Evolutionary conservation across 257 asterid genomes (phyloP).

Genomic region (Anisodus tanguticus): DNA sequence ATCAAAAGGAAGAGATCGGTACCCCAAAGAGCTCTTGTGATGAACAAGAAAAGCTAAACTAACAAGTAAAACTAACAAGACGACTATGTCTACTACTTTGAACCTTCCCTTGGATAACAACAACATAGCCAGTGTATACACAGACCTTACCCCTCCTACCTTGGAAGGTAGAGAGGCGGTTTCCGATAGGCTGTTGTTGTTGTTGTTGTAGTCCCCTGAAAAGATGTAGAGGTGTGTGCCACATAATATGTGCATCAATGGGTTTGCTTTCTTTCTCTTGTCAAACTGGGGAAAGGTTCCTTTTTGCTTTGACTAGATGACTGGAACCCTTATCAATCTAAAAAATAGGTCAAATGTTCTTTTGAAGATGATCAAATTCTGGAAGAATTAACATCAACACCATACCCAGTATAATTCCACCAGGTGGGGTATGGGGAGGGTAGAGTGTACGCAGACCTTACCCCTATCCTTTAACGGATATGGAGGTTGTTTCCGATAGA

Average conservation of each 20-base stretch:
- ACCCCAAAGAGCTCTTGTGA: not conserved
- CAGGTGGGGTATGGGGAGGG: too few species aligned
- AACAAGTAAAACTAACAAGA: slow-evolving; percentile 12
- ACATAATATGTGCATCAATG: not conserved
- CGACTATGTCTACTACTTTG: not conserved
- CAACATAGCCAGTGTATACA: too few species aligned
- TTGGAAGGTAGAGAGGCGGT: too few species aligned
- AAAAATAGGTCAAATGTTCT: not conserved
- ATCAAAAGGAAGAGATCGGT: not conserved
- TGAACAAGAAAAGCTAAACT: slow-evolving; percentile 17
- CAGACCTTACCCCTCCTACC: too few species aligned
- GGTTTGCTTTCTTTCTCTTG: not conserved
- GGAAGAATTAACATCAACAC: not conserved
- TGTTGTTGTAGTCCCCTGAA: not conserved
- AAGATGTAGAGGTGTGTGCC: not conserved
- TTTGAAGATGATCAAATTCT: not conserved
- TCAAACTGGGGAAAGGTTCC: not conserved
- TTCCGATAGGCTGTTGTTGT: not conserved
- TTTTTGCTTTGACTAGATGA: slow-evolving; percentile 17
- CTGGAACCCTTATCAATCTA: not conserved
- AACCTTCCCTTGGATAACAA: not conserved
- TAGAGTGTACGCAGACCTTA: too few species aligned
- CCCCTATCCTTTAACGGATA: too few species aligned
- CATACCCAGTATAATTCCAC: too few species aligned
- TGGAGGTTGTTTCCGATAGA: too few species aligned